Conservation (phyloP, 257 asterid genomes). For the Scutellaria galericulata region DNA sequence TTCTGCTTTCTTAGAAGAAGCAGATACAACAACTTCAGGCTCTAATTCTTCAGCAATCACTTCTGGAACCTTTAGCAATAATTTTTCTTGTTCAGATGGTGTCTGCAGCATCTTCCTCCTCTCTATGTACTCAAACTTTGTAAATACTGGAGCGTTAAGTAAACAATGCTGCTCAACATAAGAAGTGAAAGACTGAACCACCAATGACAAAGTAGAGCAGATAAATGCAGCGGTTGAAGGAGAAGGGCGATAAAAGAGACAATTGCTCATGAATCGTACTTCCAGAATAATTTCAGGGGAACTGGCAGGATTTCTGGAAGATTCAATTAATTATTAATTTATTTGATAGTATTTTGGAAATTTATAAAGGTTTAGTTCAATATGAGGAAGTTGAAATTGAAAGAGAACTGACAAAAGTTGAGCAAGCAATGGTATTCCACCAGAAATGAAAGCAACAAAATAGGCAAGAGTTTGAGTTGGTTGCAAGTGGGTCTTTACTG, state of each 20-base stretch:
- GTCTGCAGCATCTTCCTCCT: conserved; percentile 68
- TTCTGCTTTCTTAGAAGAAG: conserved; percentile 47
- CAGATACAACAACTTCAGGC: conserved; percentile 44
- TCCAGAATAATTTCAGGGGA: conserved; percentile 5
- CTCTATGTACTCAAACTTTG: conserved; percentile 63
- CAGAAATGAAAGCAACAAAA: not conserved
- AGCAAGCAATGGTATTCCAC: not conserved
- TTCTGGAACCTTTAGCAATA: conserved; percentile 61
- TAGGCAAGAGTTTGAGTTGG: not conserved
- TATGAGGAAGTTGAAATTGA: not conserved
- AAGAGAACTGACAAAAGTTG: not conserved
- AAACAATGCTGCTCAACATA: conserved; percentile 40
- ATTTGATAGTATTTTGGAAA: not conserved
- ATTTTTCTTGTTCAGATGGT: conserved; percentile 69
- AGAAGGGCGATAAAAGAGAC: not conserved
- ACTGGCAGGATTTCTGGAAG: not conserved
- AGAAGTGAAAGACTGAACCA: conserved; percentile 6
- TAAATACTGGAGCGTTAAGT: conserved; percentile 58
- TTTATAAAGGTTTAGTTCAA: not conserved
- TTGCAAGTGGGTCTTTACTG: not conserved
- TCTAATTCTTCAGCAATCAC: conserved; percentile 77
- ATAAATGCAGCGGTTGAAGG: conserved; percentile 4
- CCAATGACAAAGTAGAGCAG: conserved; percentile 17
- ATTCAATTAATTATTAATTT: not conserved
- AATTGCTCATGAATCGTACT: conserved; percentile 25